phyloP scores from a whole-genome alignment of 495 filamentous ascomycete species.

The Penicillium cosmopolitanum region DNA sequence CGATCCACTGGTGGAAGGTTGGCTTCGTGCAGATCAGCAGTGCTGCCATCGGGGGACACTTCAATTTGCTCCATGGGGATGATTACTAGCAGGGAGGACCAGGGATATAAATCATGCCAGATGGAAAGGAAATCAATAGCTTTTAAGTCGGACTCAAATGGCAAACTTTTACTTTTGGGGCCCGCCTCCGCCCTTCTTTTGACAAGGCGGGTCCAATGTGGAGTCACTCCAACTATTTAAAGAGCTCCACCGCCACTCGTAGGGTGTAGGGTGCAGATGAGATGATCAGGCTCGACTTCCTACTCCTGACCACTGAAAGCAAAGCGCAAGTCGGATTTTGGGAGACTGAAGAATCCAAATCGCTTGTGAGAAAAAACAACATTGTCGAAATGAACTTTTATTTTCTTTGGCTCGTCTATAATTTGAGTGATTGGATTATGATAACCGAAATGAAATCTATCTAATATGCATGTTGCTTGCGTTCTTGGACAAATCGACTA shows the following conservation, averaged over 20 bases:
- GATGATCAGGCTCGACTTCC: no score
- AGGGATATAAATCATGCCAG: background rate
- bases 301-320: no score
- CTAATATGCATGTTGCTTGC: background rate
- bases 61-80: constrained; percentile 17
- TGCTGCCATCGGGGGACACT: constrained; percentile 10
- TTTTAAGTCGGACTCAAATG: no score
- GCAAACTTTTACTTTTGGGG: background rate
- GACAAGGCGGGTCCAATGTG: background rate
- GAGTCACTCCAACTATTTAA: background rate
- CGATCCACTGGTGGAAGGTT: constrained; percentile 56
- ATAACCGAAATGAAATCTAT: constrained; percentile 2
- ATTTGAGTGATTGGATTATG: background rate
- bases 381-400: background rate
- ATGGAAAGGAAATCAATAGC: background rate
- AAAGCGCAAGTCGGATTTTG: no score
- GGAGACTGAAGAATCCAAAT: no score
- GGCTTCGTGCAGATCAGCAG: constrained; percentile 26
- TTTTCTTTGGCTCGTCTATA: background rate
- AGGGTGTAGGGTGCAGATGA: no score
- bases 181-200: background rate
- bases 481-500: constrained; percentile 5
- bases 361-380: no score
- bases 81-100: no score
- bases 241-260: no score